Evolutionary conservation across 2,329 filamentous ascomycete species (phyloP).

Genomic region (Calonectria ilicicola): DNA sequence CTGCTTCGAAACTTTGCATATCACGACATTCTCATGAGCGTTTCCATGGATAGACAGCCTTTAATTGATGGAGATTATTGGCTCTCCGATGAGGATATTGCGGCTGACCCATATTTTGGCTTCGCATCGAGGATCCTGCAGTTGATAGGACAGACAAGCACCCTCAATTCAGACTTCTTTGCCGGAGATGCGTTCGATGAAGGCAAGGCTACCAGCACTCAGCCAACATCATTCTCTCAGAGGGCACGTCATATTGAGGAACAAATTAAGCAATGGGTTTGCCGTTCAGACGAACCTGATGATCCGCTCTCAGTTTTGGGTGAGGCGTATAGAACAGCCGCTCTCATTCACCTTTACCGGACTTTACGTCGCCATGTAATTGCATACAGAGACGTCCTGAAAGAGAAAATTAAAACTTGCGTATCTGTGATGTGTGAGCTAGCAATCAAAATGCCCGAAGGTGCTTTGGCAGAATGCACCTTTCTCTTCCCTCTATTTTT

Average conservation of each 20-base stretch:
- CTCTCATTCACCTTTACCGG: slow-evolving; percentile 25
- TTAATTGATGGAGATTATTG: slow-evolving; percentile 12
- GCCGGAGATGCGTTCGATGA: background rate
- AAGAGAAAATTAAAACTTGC: background rate
- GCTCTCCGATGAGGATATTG: background rate
- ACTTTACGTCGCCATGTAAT: background rate
- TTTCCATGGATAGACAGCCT: slow-evolving; percentile 18
- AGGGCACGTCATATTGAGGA: slow-evolving; percentile 1
- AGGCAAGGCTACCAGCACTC: too few relatives aligned
- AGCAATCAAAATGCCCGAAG: slow-evolving; percentile 5
- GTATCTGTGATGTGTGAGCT: slow-evolving; percentile 11
- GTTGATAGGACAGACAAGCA: slow-evolving; percentile 2
- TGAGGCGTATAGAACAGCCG: slow-evolving; percentile 27
- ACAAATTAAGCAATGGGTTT: background rate
- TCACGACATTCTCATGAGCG: slow-evolving; percentile 29
- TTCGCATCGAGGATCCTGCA: slow-evolving; percentile 13
- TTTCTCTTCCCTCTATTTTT: slow-evolving; percentile 30
- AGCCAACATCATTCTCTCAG: background rate
- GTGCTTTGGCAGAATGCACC: slow-evolving; percentile 25
- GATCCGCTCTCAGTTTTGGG: slow-evolving; percentile 20
- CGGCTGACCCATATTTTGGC: slow-evolving; percentile 20
- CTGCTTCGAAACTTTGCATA: slow-evolving; percentile 35
- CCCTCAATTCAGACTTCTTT: slow-evolving; percentile 11
- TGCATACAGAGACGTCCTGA: background rate
- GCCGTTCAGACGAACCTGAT: background rate